These are phyloP conservation scores for Starmerella geochares DNA, from an alignment of 805 yeast genomes.

Conservation along the genomic window DNA sequence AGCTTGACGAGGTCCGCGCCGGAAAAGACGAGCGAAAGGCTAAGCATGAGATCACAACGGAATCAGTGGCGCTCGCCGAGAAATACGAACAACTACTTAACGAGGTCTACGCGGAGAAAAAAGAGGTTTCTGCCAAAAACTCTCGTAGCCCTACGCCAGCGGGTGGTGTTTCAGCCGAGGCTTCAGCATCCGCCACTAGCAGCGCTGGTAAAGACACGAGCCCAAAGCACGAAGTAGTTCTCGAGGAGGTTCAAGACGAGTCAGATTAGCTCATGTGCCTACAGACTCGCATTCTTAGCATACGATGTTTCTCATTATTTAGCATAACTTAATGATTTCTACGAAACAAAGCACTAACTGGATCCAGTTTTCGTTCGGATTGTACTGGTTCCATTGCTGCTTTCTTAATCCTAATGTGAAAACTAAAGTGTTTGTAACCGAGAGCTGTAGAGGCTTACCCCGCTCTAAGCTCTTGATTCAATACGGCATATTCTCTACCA, in stretches of 20 bases:
- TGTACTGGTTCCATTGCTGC: no score
- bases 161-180: background rate
- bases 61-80: conserved; percentile 21
- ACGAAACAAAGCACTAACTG: no score
- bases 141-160: background rate
- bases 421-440: no score
- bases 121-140: background rate
- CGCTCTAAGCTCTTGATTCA: no score
- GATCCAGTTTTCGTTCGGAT: no score
- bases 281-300: background rate
- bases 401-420: no score
- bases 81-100: conserved; percentile 14
- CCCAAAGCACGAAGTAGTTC: conserved; percentile 2
- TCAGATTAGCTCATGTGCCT: background rate
- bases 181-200: background rate
- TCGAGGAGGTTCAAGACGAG: conserved; percentile 4
- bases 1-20: conserved; percentile 18
- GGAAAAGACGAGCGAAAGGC: conserved; percentile 14
- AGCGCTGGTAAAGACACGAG: background rate
- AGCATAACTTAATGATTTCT: no score
- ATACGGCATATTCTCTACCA: no score
- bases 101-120: conserved; percentile 2
- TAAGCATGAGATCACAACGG: conserved; percentile 20
- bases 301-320: background rate
- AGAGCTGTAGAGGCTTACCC: no score